Base-by-base conservation (phyloP, 2,329 filamentous ascomycete species). In the Trichoderma sp. region DNA sequence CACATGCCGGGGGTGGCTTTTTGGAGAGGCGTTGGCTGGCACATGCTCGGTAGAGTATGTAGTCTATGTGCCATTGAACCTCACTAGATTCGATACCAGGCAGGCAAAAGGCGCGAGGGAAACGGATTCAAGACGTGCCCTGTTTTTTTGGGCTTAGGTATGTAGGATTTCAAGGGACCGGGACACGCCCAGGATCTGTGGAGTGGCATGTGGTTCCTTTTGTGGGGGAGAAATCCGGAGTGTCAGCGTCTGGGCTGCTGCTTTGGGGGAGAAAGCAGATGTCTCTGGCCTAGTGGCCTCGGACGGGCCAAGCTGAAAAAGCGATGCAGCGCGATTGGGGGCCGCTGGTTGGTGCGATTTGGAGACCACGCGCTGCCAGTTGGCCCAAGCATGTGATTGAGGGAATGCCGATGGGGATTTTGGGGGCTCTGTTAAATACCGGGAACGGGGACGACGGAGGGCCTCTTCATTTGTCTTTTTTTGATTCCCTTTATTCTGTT, bases 301-400 rank as follows among this genome's bases (percentile, higher is more conserved):
- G 63, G 63, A 38, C 12, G 38, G 16, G 29, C 62, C 18, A 41
- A 62, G 68, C 68, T 71, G 68, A 31, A 62, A 31, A 45, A 6
- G 21, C 8, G 9, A n/a, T 18, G 16, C 31, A 24, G 53, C 56
- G 24, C 9, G 21, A 41, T 45, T 29, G 64, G 64, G 24, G 33
- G 38, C 33, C 31, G 60, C 60, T 64, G 60, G 60, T 68, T 53
- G 65, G 64, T 35, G 62, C 62, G 62, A 56, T 41, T 27, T 27
- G n/a, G n/a, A 41, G n/a, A 21, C 16, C 31, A 64, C 33, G 62
- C 31, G n/a, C n/a, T 53, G 45, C 18, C 45, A 21, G 45, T 56
- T 56, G 35, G 35, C 64, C 4, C 64, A 24, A 67, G 64, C 63
- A 63, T 75, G 74, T 75, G 74, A 75, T 75, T 75, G 74, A 75